Conservation (phyloP, 306 rosid species). For the Cucurbita moschata region DNA sequence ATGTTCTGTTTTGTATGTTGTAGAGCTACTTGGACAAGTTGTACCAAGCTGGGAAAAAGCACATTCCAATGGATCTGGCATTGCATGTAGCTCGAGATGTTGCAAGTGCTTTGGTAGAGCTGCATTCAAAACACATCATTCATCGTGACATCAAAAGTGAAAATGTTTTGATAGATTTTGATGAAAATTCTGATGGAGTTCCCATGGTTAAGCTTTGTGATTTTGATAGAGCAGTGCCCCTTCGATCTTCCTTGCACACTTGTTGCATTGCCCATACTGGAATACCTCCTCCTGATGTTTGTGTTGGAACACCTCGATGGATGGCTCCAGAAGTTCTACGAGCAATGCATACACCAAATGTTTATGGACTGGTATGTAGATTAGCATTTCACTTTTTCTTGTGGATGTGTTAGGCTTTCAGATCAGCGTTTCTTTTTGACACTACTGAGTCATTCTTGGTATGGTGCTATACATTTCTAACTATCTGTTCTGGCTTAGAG, state of each 20-base stretch:
- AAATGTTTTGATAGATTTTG: slow-evolving; percentile 68
- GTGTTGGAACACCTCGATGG: slow-evolving; percentile 98
- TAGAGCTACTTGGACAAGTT: slow-evolving; percentile 64
- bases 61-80: slow-evolving; percentile 49
- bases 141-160: slow-evolving; percentile 95
- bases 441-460: not conserved
- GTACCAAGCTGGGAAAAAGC: slow-evolving; percentile 58
- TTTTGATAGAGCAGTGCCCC: slow-evolving; percentile 93
- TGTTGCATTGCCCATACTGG: slow-evolving; percentile 86
- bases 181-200: slow-evolving; percentile 54
- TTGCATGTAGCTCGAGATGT: slow-evolving; percentile 63
- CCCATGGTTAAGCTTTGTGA: slow-evolving; percentile 87
- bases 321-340: slow-evolving; percentile 96
- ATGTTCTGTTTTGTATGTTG: slow-evolving; percentile 5
- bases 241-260: slow-evolving; percentile 58
- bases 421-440: not conserved
- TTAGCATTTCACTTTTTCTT: not conserved
- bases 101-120: slow-evolving; percentile 64
- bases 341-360: slow-evolving; percentile 43
- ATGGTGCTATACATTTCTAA: not conserved
- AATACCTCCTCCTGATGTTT: slow-evolving; percentile 56
- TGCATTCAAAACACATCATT: slow-evolving; percentile 82
- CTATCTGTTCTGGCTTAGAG: not conserved
- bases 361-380: slow-evolving; percentile 70
- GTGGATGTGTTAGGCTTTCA: not conserved